These are phyloP conservation scores for Chlorella ohadii DNA, from an alignment of 139 green algal species.

Conservation along the genomic window DNA sequence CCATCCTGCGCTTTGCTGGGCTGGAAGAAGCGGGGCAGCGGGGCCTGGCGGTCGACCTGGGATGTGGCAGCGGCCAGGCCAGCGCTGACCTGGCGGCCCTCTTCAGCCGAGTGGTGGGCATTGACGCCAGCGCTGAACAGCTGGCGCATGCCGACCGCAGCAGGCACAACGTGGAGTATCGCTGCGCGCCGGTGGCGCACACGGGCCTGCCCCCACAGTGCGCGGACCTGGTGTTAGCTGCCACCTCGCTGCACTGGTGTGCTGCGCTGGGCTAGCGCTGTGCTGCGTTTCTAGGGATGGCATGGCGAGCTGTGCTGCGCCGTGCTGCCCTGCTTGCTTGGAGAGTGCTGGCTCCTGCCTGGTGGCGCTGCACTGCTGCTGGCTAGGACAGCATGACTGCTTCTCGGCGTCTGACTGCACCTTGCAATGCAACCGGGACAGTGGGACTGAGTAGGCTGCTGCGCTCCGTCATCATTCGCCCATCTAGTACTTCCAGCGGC, in stretches of 20 bases:
- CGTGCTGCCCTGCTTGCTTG: too few relatives aligned
- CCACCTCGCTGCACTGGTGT: conserved; percentile 15
- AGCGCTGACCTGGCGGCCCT: neutral
- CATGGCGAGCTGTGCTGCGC: too few relatives aligned
- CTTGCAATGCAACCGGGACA: too few relatives aligned
- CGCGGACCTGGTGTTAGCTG: neutral
- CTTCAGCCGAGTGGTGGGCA: conserved; percentile 7
- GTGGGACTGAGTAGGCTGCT: too few relatives aligned
- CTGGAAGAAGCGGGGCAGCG: neutral
- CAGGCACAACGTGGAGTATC: neutral
- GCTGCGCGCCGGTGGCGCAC: neutral
- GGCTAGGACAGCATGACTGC: too few relatives aligned
- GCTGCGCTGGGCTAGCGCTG: too few relatives aligned
- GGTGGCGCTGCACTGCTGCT: too few relatives aligned
- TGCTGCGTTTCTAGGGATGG: too few relatives aligned
- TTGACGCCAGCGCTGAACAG: conserved; percentile 1
- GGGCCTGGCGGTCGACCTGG: neutral
- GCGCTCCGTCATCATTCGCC: too few relatives aligned
- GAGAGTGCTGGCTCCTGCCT: too few relatives aligned
- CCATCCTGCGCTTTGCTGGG: conserved; percentile 5
- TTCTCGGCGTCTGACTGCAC: too few relatives aligned
- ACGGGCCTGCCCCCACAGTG: neutral
- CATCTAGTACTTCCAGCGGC: too few relatives aligned
- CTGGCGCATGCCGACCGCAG: neutral
- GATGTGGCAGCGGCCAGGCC: conserved; percentile 18